A percentile compares a stretch with the other conserved stretches of the same genome.
These are phyloP conservation scores for Yueomyces sp. DNA, from an alignment of 1,139 yeast genomes.

Conservation along the genomic window DNA sequence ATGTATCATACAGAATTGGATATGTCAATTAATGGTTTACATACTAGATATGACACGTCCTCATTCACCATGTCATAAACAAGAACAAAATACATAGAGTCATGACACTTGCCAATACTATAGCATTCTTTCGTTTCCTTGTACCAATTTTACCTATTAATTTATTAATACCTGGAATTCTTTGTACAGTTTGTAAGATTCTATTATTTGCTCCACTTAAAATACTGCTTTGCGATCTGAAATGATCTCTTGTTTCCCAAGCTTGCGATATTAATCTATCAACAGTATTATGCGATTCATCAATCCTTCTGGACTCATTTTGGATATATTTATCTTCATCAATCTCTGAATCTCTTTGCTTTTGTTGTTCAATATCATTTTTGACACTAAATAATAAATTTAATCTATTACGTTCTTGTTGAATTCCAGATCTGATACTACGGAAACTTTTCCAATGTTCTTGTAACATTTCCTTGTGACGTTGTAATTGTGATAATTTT, in stretches of 20 bases:
- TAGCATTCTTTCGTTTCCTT: conserved; percentile 75
- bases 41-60: neutral
- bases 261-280: conserved; percentile 77
- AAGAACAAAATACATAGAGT: conserved; percentile 61
- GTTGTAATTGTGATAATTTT: conserved; percentile 66
- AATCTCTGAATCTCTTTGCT: conserved; percentile 15
- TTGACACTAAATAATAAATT: conserved; percentile 68
- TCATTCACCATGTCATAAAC: conserved; percentile 35
- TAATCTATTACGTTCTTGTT: conserved; percentile 63
- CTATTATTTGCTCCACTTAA: conserved; percentile 54
- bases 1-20: neutral
- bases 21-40: neutral
- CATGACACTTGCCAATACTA: conserved; percentile 69
- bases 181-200: conserved; percentile 46
- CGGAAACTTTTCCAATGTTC: conserved; percentile 58
- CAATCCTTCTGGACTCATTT: conserved; percentile 65
- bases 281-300: conserved; percentile 60
- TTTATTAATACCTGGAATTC: conserved; percentile 74
- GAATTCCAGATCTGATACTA: conserved; percentile 45
- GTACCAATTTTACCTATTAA: conserved; percentile 74
- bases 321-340: conserved; percentile 50
- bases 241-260: conserved; percentile 77
- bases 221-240: conserved; percentile 55
- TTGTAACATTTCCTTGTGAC: conserved; percentile 65
- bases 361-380: conserved; percentile 43